Conservation (phyloP, 805 yeast genomes). For the Teunomyces atbi region DNA sequence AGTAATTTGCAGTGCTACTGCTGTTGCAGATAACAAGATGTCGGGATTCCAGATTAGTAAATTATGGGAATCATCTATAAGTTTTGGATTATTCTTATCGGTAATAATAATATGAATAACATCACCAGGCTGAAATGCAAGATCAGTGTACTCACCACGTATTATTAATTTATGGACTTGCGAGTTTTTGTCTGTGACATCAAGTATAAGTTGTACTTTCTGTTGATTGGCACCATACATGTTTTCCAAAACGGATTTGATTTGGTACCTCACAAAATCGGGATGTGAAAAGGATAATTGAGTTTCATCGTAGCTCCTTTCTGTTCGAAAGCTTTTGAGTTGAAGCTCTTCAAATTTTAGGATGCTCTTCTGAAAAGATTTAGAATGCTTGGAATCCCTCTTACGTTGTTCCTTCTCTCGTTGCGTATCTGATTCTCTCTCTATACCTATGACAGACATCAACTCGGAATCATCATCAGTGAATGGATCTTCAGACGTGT, state of each 20-base stretch:
- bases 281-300: conserved; percentile 42
- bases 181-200: conserved; percentile 43
- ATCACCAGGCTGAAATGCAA: conserved; percentile 51
- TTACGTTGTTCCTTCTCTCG: not conserved
- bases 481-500: conserved; percentile 12
- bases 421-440: conserved; percentile 9
- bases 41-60: conserved; percentile 86
- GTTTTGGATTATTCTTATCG: conserved; percentile 30
- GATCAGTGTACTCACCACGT: conserved; percentile 58
- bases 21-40: conserved; percentile 73
- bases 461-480: conserved; percentile 10
- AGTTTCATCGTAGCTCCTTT: not conserved
- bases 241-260: conserved; percentile 29
- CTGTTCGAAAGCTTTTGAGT: not conserved
- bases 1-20: conserved; percentile 68
- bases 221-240: conserved; percentile 27
- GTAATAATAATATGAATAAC: conserved; percentile 61
- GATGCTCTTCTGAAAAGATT: conserved; percentile 12
- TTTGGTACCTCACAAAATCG: conserved; percentile 50
- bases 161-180: conserved; percentile 44
- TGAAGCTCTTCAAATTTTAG: conserved; percentile 7
- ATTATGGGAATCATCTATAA: conserved; percentile 57
- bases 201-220: conserved; percentile 51
- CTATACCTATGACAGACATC: conserved; percentile 1
- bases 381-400: conserved; percentile 12